Base-by-base conservation (phyloP, 2,329 filamentous ascomycete species). In the Fusarium cyanostomum region DNA sequence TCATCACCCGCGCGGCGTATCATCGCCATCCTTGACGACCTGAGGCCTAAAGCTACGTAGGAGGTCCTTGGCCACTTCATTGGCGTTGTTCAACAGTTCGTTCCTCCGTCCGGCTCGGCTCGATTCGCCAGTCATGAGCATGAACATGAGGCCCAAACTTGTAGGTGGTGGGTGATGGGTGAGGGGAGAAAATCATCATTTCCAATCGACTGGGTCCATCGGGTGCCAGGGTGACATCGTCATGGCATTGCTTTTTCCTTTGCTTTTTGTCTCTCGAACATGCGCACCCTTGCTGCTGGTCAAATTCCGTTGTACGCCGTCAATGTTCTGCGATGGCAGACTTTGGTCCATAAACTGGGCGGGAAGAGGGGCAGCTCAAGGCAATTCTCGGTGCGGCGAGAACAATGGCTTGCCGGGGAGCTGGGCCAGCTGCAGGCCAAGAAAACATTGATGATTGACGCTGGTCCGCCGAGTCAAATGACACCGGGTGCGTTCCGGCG, bases 41-140 rank as follows among this genome's bases (percentile, higher is more conserved):
- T 37, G 49, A 50, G 24, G 38, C 10, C 15, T 27, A 42, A 27
- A 38, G 30, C 10, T n/a, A 8, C 27, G 21, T 41, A 39, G 13
- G n/a, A 38, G 31, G 31, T 31, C 24, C 30, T 28, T 10, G 21
- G 51, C 27, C 37, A 43, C 4, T 21, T 35, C 31, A 18, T 21
- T 24, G n/a, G 50, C 13, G 41, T 38, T 52, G 30, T 34, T 21
- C 31, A 59, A 56, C 43, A 37, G 34, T 52, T 38, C 46, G 33
- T 38, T 53, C 15, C 24, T 15, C 35, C n/a, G 8, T 24, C 21
- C 28, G 34, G 41, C 18, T 18, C 28, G 34, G 41, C 18, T 18
- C 21, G 33, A 30, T 13, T 52, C 43, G 35, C 49, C 24, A 66
- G 62, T 49, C 51, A 48, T 48, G 39, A 26, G 18, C 33, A 21